phyloP scores from a whole-genome alignment of 345 rosid species.

The Carallia pectinifolia region DNA sequence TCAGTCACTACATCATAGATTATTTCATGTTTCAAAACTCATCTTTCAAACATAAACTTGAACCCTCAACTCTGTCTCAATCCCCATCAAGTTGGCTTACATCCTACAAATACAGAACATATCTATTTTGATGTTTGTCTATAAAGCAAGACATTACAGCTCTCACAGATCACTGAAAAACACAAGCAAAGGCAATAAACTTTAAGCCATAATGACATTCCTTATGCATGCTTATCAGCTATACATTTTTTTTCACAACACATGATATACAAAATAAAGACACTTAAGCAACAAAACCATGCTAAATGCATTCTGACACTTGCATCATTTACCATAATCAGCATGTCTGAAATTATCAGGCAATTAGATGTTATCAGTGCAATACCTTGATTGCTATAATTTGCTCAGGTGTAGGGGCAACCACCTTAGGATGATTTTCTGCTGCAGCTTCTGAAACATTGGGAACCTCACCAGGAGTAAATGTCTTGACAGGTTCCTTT shows the following conservation, averaged over 20 bases:
- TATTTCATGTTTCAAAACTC: too few relatives aligned
- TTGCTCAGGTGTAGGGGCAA: slow-evolving; percentile 93
- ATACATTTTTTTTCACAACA: not conserved
- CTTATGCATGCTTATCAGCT: not conserved
- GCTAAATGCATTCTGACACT: not conserved
- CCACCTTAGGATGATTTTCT: slow-evolving; percentile 60
- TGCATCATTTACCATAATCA: not conserved
- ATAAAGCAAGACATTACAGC: too few relatives aligned
- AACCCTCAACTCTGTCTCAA: too few relatives aligned
- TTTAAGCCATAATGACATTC: not conserved
- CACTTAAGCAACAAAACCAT: not conserved
- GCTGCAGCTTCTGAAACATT: slow-evolving; percentile 52
- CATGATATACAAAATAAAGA: not conserved
- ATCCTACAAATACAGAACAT: too few relatives aligned
- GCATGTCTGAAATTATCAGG: not conserved
- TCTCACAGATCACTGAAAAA: not conserved
- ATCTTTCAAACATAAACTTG: too few relatives aligned
- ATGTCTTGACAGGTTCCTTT: slow-evolving; percentile 55
- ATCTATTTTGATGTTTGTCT: too few relatives aligned
- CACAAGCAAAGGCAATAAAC: not conserved
- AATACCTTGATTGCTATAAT: slow-evolving; percentile 92
- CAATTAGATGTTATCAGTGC: slow-evolving; percentile 4
- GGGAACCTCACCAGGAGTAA: slow-evolving; percentile 54
- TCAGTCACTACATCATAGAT: too few relatives aligned
- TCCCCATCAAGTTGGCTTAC: too few relatives aligned